Percentiles rank a stretch among this genome's conserved stretches.
phyloP scores from a whole-genome alignment of 2,329 filamentous ascomycete species.

The Decorospora gaudefroyi region DNA sequence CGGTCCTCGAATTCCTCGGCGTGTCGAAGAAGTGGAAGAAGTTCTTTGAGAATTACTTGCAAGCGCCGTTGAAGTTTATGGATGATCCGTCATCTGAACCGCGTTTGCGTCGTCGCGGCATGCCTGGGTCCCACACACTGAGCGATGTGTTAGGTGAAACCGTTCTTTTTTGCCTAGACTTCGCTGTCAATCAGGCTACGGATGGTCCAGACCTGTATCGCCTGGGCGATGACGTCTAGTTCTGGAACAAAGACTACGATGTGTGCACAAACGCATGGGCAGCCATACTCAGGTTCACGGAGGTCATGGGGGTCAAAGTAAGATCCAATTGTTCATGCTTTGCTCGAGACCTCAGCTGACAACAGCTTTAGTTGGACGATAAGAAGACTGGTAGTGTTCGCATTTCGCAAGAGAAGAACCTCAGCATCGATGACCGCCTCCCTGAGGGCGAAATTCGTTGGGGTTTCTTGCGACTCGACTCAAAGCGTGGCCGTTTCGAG shows the following conservation, averaged over 20 bases:
- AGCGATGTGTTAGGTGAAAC: conserved; percentile 56
- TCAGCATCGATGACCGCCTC: conserved; percentile 27
- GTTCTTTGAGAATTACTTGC: conserved; percentile 55
- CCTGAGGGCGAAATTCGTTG: conserved; percentile 40
- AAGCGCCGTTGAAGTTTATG: conserved; percentile 53
- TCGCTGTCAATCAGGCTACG: conserved; percentile 52
- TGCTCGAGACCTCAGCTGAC: neutral
- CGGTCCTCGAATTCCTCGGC: conserved; percentile 53
- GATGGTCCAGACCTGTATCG: conserved; percentile 52
- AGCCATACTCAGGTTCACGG: conserved; percentile 50
- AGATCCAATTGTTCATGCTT: neutral
- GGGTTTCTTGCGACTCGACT: conserved; percentile 40
- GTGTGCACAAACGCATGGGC: conserved; percentile 52
- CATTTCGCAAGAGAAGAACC: conserved; percentile 23
- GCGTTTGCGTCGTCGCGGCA: conserved; percentile 51
- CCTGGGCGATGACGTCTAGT: conserved; percentile 57
- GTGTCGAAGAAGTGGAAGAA: conserved; percentile 50
- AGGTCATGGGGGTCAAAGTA: conserved; percentile 50
- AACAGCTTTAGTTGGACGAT: conserved; percentile 42
- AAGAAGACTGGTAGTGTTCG: conserved; percentile 51
- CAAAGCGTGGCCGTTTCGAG: conserved; percentile 35
- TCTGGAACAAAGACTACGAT: conserved; percentile 51
- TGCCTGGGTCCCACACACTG: conserved; percentile 53
- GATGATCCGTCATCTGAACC: conserved; percentile 42
- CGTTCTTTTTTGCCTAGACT: conserved; percentile 55